A percentile compares a stretch with the other conserved stretches of the same genome.
Evolutionary conservation across 306 rosid genomes (phyloP).

Genomic region (Hippophae gyantsensis): DNA sequence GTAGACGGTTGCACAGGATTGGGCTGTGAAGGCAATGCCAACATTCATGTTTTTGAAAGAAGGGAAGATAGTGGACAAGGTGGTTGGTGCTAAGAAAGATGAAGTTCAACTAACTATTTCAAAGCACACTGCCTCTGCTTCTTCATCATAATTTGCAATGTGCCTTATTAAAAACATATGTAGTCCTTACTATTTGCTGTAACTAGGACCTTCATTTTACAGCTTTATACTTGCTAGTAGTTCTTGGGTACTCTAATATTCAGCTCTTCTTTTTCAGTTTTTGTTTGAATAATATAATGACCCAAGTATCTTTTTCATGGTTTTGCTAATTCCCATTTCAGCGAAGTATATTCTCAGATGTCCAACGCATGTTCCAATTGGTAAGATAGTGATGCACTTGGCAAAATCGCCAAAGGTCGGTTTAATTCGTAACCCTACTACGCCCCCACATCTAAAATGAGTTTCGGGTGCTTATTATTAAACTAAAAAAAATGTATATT

Average conservation of each 20-base stretch:
- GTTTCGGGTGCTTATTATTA: too few relatives aligned
- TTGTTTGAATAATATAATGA: background rate
- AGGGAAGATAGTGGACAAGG: slow-evolving; percentile 63
- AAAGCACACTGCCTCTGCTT: slow-evolving; percentile 41
- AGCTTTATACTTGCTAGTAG: background rate
- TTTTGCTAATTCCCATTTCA: background rate
- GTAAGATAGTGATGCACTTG: background rate
- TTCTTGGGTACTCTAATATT: background rate
- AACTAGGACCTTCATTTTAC: background rate
- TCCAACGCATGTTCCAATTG: background rate
- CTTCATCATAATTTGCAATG: slow-evolving; percentile 6
- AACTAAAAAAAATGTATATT: too few relatives aligned
- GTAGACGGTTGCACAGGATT: slow-evolving; percentile 77
- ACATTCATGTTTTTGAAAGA: slow-evolving; percentile 84
- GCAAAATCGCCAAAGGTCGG: background rate
- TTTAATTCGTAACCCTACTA: too few relatives aligned
- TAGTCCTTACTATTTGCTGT: background rate
- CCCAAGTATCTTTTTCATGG: background rate
- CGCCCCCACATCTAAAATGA: too few relatives aligned
- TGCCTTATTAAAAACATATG: background rate
- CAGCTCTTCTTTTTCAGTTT: background rate
- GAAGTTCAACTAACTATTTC: slow-evolving; percentile 56
- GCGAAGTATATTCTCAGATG: background rate
- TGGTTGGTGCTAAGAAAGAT: slow-evolving; percentile 86
- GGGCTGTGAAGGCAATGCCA: slow-evolving; percentile 98